Conservation (phyloP, 345 rosid genomes). For the Hibiscus mutabilis region DNA sequence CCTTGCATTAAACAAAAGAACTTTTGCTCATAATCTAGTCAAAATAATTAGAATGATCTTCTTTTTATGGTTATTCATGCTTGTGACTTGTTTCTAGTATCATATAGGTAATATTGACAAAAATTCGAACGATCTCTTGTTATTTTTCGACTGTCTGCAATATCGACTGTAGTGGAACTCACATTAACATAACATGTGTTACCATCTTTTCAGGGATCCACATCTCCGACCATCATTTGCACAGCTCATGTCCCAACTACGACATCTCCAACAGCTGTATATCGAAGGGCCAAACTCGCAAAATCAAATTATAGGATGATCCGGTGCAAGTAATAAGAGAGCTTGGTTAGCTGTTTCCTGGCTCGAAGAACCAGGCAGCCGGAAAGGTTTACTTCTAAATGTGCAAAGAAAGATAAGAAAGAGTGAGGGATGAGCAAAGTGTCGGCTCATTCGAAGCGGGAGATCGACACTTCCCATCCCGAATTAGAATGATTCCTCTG, state of each 20-base stretch:
- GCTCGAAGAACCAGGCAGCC: constrained; percentile 62
- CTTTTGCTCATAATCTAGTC: not conserved
- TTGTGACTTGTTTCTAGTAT: not conserved
- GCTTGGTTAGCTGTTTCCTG: constrained; percentile 18
- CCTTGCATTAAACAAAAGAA: not conserved
- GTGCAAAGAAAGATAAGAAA: constrained; percentile 23
- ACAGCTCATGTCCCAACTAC: constrained; percentile 60
- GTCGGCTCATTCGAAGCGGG: constrained; percentile 96
- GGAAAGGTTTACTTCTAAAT: constrained; percentile 19
- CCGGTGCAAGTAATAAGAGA: constrained; percentile 17
- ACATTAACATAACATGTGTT: not conserved
- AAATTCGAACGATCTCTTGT: too few relatives aligned
- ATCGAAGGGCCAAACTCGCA: constrained; percentile 35
- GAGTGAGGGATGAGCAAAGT: constrained; percentile 27
- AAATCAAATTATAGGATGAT: constrained; percentile 15
- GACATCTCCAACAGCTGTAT: constrained; percentile 44
- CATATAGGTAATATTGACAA: not conserved
- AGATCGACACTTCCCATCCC: constrained; percentile 46
- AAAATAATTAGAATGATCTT: not conserved
- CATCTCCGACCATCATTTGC: constrained; percentile 76
- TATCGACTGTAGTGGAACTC: not conserved
- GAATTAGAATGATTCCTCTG: constrained; percentile 27
- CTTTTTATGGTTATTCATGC: not conserved
- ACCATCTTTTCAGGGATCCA: constrained; percentile 58
- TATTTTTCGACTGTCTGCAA: not conserved